Evolutionary conservation across 306 rosid species (phyloP).

Genomic region (Begonia fuchsioides): DNA sequence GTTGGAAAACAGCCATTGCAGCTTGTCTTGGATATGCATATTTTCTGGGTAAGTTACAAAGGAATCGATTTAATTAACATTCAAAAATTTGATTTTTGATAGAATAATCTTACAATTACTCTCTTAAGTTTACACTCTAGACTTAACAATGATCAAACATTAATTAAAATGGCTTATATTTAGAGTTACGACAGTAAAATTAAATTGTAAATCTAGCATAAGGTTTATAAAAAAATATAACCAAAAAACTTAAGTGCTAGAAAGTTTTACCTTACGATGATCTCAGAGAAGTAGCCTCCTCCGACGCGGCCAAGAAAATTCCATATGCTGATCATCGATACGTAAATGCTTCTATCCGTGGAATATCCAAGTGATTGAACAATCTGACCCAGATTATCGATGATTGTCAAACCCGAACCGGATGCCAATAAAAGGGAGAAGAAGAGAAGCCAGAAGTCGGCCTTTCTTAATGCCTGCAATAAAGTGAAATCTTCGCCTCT

Average conservation of each 20-base stretch:
- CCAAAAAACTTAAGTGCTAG: too few species aligned
- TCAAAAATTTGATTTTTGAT: too few species aligned
- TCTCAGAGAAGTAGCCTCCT: slow-evolving; percentile 81
- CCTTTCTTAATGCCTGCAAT: slow-evolving; percentile 77
- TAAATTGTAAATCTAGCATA: background rate
- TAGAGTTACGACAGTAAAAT: too few species aligned
- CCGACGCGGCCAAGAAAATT: slow-evolving; percentile 96
- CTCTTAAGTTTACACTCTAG: too few species aligned
- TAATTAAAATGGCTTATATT: too few species aligned
- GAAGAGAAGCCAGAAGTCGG: slow-evolving; percentile 92
- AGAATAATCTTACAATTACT: too few species aligned
- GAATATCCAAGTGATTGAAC: slow-evolving; percentile 62
- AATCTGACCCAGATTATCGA: slow-evolving; percentile 85
- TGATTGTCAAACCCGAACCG: slow-evolving; percentile 82
- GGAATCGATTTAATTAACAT: background rate
- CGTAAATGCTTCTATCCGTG: slow-evolving; percentile 47
- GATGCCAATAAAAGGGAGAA: slow-evolving; percentile 69
- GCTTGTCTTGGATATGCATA: slow-evolving; percentile 61
- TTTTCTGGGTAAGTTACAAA: slow-evolving; percentile 38
- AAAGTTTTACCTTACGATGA: slow-evolving; percentile 52
- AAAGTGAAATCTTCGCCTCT: slow-evolving; percentile 88
- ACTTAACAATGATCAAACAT: too few species aligned
- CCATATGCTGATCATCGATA: slow-evolving; percentile 89
- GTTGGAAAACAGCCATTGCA: slow-evolving; percentile 73
- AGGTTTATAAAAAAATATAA: too few species aligned